Evolutionary conservation across 345 rosid species (phyloP).

Genomic region (Garcia nutans): DNA sequence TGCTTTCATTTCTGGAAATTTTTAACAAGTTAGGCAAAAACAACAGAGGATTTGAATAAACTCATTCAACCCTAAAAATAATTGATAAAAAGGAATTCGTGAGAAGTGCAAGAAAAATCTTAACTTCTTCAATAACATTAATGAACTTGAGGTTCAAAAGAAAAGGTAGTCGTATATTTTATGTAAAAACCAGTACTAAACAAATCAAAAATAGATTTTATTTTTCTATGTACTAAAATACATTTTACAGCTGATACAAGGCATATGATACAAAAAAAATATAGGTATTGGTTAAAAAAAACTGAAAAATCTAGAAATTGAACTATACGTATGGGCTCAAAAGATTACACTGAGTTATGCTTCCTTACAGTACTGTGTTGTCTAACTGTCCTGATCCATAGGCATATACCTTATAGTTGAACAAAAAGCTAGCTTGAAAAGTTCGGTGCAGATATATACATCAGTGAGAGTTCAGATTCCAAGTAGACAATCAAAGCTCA

Average conservation of each 20-base stretch:
- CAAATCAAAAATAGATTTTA: conserved; percentile 5
- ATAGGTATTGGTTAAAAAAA: neutral
- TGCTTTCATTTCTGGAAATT: neutral
- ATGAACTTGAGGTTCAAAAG: neutral
- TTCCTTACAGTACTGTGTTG: neutral
- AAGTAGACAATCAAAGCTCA: conserved; percentile 1
- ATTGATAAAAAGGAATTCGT: too few species aligned
- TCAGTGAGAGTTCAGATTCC: neutral
- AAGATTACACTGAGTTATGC: conserved; percentile 13
- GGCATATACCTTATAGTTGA: neutral
- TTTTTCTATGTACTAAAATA: neutral
- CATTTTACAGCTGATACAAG: neutral
- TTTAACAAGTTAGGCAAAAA: neutral
- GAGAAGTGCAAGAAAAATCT: neutral
- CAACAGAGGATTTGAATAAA: neutral
- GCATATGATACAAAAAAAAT: neutral
- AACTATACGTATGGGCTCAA: neutral
- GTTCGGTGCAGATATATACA: neutral
- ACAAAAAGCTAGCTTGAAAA: neutral
- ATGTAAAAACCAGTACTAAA: neutral
- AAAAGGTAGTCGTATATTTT: neutral
- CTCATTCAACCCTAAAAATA: neutral
- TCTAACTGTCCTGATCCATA: neutral
- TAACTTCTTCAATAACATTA: neutral
- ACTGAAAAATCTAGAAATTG: neutral